A percentile compares a stretch with the other conserved stretches of the same genome.
These are phyloP conservation scores for Fraxinus excelsior DNA, from an alignment of 257 asterid genomes.

Conservation along the genomic window DNA sequence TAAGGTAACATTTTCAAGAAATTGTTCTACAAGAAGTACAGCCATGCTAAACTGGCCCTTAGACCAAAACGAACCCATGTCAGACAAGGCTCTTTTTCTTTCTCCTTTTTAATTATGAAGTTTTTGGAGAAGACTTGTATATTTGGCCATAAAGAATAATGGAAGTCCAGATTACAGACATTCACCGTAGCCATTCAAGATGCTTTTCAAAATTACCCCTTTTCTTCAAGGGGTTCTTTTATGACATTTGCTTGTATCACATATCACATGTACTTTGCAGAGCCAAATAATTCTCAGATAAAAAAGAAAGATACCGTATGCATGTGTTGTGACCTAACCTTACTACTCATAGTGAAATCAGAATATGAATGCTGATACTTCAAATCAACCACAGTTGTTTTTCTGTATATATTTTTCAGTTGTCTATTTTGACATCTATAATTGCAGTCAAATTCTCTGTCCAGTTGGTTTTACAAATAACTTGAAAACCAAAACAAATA, in stretches of 20 bases:
- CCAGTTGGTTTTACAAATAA: background rate
- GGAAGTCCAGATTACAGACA: background rate
- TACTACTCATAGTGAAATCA: background rate
- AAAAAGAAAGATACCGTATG: no score
- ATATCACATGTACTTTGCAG: constrained; percentile 1
- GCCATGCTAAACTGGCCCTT: no score
- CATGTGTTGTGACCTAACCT: background rate
- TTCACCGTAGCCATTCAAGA: background rate
- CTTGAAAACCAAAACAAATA: no score
- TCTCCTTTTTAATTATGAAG: no score
- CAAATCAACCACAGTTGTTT: background rate
- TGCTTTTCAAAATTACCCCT: background rate
- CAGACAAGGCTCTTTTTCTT: no score
- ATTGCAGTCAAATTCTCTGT: background rate
- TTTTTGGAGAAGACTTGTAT: background rate
- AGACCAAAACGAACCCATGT: no score
- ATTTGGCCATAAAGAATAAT: background rate
- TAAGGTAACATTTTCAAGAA: no score
- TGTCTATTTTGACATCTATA: background rate
- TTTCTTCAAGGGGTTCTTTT: background rate
- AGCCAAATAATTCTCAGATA: background rate
- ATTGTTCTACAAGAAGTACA: no score
- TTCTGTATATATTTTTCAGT: background rate
- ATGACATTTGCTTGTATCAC: constrained; percentile 1
- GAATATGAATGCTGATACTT: background rate